Evolutionary conservation across 495 filamentous ascomycete genomes (phyloP), one percentile per base, ranked within the genome.

Genomic region (Trichoderma parareesei): DNA sequence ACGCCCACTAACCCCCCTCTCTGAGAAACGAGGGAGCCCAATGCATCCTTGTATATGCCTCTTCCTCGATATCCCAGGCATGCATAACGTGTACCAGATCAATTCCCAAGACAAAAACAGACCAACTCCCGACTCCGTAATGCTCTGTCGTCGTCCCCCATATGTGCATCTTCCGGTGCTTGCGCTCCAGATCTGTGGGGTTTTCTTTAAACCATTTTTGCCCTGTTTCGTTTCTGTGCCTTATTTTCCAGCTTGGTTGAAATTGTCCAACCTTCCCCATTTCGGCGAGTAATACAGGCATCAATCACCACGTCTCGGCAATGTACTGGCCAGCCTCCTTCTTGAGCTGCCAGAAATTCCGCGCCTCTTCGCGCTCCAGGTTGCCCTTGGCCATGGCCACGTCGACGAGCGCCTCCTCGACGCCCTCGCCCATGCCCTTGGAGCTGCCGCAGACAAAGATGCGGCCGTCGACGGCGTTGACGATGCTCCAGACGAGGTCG

Each of bases 381-480:
- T 89, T 89, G 5, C 90, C 91, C 80, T 90, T 93, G 49, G 82
- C 78, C 84, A 91, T 90, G 37, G 89, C 88, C 4, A 92, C 89
- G 68, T 93, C 89, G 27, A 93, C 78, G 16, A 95, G 79, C 2
- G 91, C 89, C 63, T 83, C 79, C 74, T 97, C 90, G 0, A 98
- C 94, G 16, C 94, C 95, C 73, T 98, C 94, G 48, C 94, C 94
- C 94, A 98, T 98, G 6, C 94, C 94, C 78, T 91, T 90, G 66
- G 85, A 89, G 71, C 89, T 93, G 20, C 94, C 94, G 70, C 95
- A 98, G 38, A 98, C 94, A 73, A 98, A 98, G 16, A 98, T 86
- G 11, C 94, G 84, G 0, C 94, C 94, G 70, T 98, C 94, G 9
- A 97, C 78, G 33, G 91, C 84, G 73, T 97, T 97, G 77, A 97